A percentile compares a stretch with the other conserved stretches of the same genome.
phyloP scores from a whole-genome alignment of 129 eudicot species.

The Erigeron canadensis region DNA sequence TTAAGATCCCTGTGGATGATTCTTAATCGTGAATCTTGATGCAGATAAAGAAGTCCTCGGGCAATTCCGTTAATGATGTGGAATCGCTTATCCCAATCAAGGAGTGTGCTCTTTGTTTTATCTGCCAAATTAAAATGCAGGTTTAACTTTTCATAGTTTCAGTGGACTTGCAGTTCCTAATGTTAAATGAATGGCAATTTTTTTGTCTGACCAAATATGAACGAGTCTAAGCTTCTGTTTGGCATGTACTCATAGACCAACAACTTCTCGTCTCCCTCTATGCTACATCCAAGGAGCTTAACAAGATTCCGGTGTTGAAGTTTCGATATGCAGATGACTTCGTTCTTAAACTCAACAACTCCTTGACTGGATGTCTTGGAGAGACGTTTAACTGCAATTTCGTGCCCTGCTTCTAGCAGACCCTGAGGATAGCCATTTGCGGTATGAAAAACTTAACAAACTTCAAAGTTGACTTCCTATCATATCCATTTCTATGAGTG shows the following conservation, averaged over 20 bases:
- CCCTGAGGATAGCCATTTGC: constrained; percentile 33
- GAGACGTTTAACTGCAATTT: constrained; percentile 42
- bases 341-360: constrained; percentile 35
- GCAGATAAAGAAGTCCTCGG: constrained; percentile 43
- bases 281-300: constrained; percentile 44
- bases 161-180: neutral
- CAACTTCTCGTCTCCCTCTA: constrained; percentile 38
- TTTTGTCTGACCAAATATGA: constrained; percentile 39
- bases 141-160: neutral
- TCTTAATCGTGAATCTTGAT: constrained; percentile 44
- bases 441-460: constrained; percentile 13
- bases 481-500: neutral
- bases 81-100: constrained; percentile 37
- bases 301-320: constrained; percentile 54
- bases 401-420: constrained; percentile 35
- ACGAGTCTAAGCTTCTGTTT: constrained; percentile 38
- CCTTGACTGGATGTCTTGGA: constrained; percentile 42
- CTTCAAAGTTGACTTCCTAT: neutral
- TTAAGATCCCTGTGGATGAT: constrained; percentile 49
- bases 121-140: constrained; percentile 17
- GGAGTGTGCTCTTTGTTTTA: constrained; percentile 28
- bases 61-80: constrained; percentile 39
- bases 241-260: constrained; percentile 48
- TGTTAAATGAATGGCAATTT: neutral
- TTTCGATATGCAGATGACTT: constrained; percentile 36